A percentile compares a stretch with the other conserved stretches of the same genome.
phyloP scores from a whole-genome alignment of 2,329 filamentous ascomycete genomes.

The Metarhizium guizhouense region DNA sequence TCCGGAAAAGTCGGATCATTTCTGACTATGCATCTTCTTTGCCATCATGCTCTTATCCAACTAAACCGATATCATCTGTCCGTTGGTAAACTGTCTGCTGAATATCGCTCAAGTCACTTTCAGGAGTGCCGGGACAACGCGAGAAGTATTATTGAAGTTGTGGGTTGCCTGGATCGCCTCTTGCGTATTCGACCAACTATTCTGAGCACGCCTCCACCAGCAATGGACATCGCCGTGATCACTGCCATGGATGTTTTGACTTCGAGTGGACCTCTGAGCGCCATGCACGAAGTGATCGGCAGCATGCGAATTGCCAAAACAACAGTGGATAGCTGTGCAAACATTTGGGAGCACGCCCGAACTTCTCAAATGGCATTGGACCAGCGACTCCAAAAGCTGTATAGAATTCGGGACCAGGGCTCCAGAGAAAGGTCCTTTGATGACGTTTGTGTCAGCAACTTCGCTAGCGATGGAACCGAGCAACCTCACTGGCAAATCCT shows the following conservation, averaged over 20 bases:
- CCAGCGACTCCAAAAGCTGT: slow-evolving; percentile 24
- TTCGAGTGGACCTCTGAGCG: slow-evolving; percentile 44
- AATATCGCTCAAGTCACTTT: slow-evolving; percentile 35
- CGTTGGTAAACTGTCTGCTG: slow-evolving; percentile 25
- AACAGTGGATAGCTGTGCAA: slow-evolving; percentile 45
- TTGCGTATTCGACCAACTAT: slow-evolving; percentile 21
- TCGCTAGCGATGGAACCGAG: slow-evolving; percentile 16
- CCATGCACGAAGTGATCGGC: slow-evolving; percentile 42
- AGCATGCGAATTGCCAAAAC: slow-evolving; percentile 43
- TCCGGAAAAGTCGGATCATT: slow-evolving; percentile 48
- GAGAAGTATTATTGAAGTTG: slow-evolving; percentile 39
- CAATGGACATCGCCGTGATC: slow-evolving; percentile 52
- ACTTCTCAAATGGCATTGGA: slow-evolving; percentile 40
- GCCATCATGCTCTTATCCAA: slow-evolving; percentile 54
- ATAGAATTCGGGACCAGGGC: slow-evolving; percentile 23
- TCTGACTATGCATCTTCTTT: slow-evolving; percentile 57
- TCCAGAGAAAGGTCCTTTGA: slow-evolving; percentile 17
- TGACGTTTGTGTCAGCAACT: slow-evolving; percentile 20
- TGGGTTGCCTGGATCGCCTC: slow-evolving; percentile 30
- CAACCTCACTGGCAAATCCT: slow-evolving; percentile 26
- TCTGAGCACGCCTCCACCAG: slow-evolving; percentile 44
- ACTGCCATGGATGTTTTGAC: slow-evolving; percentile 59
- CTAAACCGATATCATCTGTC: slow-evolving; percentile 52
- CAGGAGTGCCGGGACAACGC: slow-evolving; percentile 43
- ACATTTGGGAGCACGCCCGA: slow-evolving; percentile 50